Conservation (phyloP, 2,329 filamentous ascomycete species). For the Juglanconis oblonga region DNA sequence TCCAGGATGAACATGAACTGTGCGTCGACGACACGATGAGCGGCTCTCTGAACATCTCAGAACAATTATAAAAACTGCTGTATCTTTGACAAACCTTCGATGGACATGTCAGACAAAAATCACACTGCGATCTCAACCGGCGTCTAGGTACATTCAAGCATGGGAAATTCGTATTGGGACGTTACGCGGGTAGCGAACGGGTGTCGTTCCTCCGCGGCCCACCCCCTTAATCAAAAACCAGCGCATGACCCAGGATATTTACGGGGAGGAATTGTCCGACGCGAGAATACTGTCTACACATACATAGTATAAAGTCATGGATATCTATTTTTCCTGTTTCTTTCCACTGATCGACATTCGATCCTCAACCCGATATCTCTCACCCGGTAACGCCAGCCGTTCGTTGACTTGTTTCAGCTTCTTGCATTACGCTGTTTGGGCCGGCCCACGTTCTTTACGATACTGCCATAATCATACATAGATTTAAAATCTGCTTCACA, state of each 20-base stretch:
- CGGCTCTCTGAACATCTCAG: too few species aligned
- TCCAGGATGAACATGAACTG: too few species aligned
- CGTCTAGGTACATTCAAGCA: neutral
- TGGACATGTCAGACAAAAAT: too few species aligned
- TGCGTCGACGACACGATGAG: too few species aligned
- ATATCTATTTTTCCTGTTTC: neutral
- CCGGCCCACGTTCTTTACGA: conserved; percentile 2
- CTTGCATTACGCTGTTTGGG: neutral
- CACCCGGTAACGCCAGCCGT: neutral
- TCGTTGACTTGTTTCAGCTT: neutral
- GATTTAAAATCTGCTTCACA: neutral
- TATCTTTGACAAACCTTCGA: too few species aligned
- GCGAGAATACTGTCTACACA: neutral
- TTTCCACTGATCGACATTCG: neutral
- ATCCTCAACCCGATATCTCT: neutral
- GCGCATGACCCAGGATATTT: neutral
- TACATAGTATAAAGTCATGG: neutral
- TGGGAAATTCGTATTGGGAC: neutral
- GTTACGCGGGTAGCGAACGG: neutral
- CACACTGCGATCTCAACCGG: too few species aligned
- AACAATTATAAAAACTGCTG: too few species aligned
- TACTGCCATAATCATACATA: neutral
- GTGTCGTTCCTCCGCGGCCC: neutral
- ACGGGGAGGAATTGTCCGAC: neutral
- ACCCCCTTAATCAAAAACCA: conserved; percentile 3